A percentile compares a stretch with the other conserved stretches of the same genome.
phyloP scores from a whole-genome alignment of 371 early-diverging fungal genomes.

The Rhizopus sp. region DNA sequence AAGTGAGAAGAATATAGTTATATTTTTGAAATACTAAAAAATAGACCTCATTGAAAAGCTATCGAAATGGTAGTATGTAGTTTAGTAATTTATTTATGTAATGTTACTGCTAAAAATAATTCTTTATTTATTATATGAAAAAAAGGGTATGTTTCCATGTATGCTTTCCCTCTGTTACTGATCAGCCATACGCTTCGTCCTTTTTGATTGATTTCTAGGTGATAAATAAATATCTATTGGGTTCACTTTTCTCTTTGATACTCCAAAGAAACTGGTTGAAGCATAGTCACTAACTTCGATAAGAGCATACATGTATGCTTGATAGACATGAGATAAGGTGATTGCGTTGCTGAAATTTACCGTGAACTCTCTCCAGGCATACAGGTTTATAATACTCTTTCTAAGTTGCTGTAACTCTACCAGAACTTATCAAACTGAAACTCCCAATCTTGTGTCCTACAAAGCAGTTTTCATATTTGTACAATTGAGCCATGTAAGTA shows the following conservation, averaged over 20 bases:
- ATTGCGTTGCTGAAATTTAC: slow-evolving; percentile 11
- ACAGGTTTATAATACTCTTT: slow-evolving; percentile 14
- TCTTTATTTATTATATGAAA: neutral
- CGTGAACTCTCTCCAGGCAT: slow-evolving; percentile 15
- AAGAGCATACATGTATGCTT: slow-evolving; percentile 12
- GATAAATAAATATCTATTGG: slow-evolving; percentile 11
- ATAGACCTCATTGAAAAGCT: no score
- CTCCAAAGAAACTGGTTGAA: neutral
- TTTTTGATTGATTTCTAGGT: slow-evolving; percentile 20
- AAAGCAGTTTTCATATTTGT: slow-evolving; percentile 10
- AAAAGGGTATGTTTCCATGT: neutral
- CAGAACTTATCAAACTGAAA: slow-evolving; percentile 12
- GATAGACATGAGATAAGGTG: slow-evolving; percentile 15
- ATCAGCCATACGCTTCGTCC: slow-evolving; percentile 14
- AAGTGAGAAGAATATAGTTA: no score
- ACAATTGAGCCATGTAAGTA: slow-evolving; percentile 14
- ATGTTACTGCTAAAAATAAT: neutral
- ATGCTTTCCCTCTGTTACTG: slow-evolving; percentile 6
- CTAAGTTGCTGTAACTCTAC: slow-evolving; percentile 16
- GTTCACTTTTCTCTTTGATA: slow-evolving; percentile 10
- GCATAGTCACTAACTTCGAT: slow-evolving; percentile 6
- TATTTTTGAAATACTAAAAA: no score
- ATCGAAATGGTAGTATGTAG: no score
- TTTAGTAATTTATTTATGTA: no score
- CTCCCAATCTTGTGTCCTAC: slow-evolving; percentile 15